phyloP scores from a whole-genome alignment of 768 basidiomycete species.

The Pleurotus tuber-regium region DNA sequence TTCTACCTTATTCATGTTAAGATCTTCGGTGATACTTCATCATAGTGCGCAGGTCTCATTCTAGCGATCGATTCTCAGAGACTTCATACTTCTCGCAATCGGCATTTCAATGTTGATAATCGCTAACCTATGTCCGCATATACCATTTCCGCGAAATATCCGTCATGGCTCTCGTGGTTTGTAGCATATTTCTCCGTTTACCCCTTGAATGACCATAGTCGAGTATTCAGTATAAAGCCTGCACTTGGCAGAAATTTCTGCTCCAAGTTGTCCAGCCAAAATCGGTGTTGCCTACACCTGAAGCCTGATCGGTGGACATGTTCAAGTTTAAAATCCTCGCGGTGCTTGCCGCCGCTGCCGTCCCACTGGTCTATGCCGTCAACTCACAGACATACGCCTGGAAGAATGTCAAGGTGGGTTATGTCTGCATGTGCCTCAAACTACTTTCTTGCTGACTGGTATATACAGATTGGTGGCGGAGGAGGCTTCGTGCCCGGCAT shows the following conservation, averaged over 20 bases:
- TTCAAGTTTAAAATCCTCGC: conserved; percentile 28
- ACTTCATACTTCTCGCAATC: no score
- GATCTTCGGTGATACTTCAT: conserved; percentile 1
- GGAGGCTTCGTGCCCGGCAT: conserved; percentile 56
- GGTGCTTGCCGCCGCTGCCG: conserved; percentile 24
- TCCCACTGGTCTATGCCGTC: conserved; percentile 33
- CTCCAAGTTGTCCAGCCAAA: background rate
- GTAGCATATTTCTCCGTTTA: conserved; percentile 6
- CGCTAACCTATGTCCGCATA: background rate
- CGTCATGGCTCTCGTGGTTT: background rate
- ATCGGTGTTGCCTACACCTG: conserved; percentile 8
- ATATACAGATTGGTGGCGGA: conserved; percentile 33
- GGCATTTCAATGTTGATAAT: no score
- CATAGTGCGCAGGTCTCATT: no score
- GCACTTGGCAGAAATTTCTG: conserved; percentile 13
- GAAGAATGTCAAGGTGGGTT: conserved; percentile 52
- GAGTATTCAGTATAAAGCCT: background rate
- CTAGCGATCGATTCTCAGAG: no score
- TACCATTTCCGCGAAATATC: conserved; percentile 8
- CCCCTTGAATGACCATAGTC: background rate
- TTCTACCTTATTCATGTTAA: no score
- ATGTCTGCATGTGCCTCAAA: conserved; percentile 17
- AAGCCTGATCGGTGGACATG: conserved; percentile 23
- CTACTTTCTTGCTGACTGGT: conserved; percentile 1
- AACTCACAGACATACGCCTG: conserved; percentile 55